Evolutionary conservation across 2,329 filamentous ascomycete genomes (phyloP).

Genomic region (Hymenoscyphus scutula): DNA sequence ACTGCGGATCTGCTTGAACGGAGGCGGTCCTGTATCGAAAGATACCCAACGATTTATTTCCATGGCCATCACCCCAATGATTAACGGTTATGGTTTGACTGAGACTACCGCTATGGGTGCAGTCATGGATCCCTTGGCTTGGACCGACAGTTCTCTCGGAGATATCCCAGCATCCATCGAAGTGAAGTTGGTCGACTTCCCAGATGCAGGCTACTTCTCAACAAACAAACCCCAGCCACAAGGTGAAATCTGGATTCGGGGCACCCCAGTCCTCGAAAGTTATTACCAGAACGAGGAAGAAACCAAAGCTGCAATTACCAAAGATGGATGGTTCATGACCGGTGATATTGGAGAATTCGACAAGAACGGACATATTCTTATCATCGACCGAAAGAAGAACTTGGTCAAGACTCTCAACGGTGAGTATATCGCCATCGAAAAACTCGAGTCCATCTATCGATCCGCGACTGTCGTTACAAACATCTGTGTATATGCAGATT

Average conservation of each 20-base stretch:
- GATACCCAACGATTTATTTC: slow-evolving; percentile 90
- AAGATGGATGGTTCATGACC: slow-evolving; percentile 95
- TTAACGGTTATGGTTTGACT: slow-evolving; percentile 89
- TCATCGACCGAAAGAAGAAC: slow-evolving; percentile 98
- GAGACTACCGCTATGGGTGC: slow-evolving; percentile 85
- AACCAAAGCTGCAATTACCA: slow-evolving; percentile 71
- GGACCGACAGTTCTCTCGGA: slow-evolving; percentile 74
- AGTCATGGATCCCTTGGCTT: slow-evolving; percentile 81
- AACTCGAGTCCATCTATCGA: slow-evolving; percentile 88
- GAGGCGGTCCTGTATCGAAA: slow-evolving; percentile 84
- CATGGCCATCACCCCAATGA: slow-evolving; percentile 89
- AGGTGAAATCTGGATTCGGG: slow-evolving; percentile 89
- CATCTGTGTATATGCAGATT: slow-evolving; percentile 81
- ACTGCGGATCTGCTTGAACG: slow-evolving; percentile 89
- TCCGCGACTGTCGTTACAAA: slow-evolving; percentile 76
- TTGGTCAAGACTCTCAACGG: slow-evolving; percentile 92
- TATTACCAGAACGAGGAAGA: slow-evolving; percentile 88
- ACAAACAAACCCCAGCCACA: slow-evolving; percentile 73
- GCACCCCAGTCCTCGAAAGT: slow-evolving; percentile 67
- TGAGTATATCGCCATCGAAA: slow-evolving; percentile 96
- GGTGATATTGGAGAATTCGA: slow-evolving; percentile 94
- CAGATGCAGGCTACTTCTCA: slow-evolving; percentile 77
- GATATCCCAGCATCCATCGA: slow-evolving; percentile 76
- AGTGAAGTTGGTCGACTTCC: slow-evolving; percentile 86
- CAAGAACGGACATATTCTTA: slow-evolving; percentile 71